Percentiles rank a stretch among this genome's conserved stretches.
Evolutionary conservation across 2,329 filamentous ascomycete genomes (phyloP).

Genomic region (Talaromyces atroroseus): DNA sequence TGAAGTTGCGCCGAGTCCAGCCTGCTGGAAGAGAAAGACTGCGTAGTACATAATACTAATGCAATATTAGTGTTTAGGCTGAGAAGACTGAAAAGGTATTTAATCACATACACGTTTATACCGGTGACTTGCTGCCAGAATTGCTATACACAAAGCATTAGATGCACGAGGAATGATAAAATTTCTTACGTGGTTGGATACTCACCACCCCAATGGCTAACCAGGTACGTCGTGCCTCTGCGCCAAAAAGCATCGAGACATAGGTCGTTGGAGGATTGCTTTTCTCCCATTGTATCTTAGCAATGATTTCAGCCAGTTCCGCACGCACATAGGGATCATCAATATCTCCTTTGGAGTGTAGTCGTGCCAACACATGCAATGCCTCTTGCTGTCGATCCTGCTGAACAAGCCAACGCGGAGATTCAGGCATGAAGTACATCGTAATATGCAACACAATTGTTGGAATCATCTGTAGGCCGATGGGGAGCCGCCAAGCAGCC

Average conservation of each 20-base stretch:
- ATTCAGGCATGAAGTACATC: slow-evolving; percentile 25
- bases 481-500: slow-evolving; percentile 35
- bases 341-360: slow-evolving; percentile 16
- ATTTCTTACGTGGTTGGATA: too few relatives aligned
- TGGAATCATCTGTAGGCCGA: slow-evolving; percentile 43
- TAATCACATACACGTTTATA: slow-evolving; percentile 19
- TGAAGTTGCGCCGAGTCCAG: slow-evolving; percentile 19
- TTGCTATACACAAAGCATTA: slow-evolving; percentile 14
- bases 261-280: slow-evolving; percentile 17
- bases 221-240: slow-evolving; percentile 19
- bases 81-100: not conserved
- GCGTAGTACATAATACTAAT: slow-evolving; percentile 26
- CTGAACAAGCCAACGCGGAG: slow-evolving; percentile 9
- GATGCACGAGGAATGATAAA: too few relatives aligned
- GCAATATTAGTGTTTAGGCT: not conserved
- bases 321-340: slow-evolving; percentile 19
- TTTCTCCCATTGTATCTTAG: slow-evolving; percentile 14
- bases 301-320: slow-evolving; percentile 13
- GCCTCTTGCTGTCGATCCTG: slow-evolving; percentile 14
- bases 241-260: slow-evolving; percentile 16
- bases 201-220: slow-evolving; percentile 21
- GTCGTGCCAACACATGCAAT: slow-evolving; percentile 11
- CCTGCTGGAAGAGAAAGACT: slow-evolving; percentile 26
- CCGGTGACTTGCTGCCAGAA: slow-evolving; percentile 22
- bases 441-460: slow-evolving; percentile 30